Conservation (phyloP, 116 monocot species). For the Zostera marina region DNA sequence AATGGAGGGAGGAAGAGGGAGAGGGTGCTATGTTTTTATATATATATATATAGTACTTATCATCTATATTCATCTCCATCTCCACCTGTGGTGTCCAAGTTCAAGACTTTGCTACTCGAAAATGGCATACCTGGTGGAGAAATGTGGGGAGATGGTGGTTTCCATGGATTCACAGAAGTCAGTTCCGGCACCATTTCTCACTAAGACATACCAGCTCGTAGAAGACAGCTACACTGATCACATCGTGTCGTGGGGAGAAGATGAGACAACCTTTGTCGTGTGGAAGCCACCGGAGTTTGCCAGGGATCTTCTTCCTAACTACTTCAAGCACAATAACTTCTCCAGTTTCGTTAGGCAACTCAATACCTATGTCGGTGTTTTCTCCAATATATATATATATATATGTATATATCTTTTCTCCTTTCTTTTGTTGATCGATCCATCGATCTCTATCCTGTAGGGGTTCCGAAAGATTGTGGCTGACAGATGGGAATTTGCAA, state of each 20-base stretch:
- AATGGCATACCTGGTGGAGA: slow-evolving; percentile 62
- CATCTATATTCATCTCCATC: no score
- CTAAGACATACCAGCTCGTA: slow-evolving; percentile 73
- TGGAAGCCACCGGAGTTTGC: slow-evolving; percentile 77
- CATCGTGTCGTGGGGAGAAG: slow-evolving; percentile 87
- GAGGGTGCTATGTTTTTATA: no score
- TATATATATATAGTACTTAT: no score
- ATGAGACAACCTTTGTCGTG: slow-evolving; percentile 59
- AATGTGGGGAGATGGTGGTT: slow-evolving; percentile 38
- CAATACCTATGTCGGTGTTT: slow-evolving; percentile 67
- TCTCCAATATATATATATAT: not conserved
- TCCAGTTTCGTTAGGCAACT: slow-evolving; percentile 88
- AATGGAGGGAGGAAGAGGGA: no score
- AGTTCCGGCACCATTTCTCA: slow-evolving; percentile 67
- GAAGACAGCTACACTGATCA: slow-evolving; percentile 67
- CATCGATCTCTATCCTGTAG: slow-evolving; percentile 13
- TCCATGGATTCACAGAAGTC: slow-evolving; percentile 40
- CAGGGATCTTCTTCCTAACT: slow-evolving; percentile 69
- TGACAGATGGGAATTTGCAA: slow-evolving; percentile 91
- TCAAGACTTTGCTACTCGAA: no score
- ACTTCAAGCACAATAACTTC: slow-evolving; percentile 97
- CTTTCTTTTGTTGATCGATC: not conserved
- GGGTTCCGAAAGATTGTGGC: slow-evolving; percentile 86
- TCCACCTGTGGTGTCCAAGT: no score
- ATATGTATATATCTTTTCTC: not conserved